Percentiles rank a stretch among this genome's conserved stretches.
Evolutionary conservation across 2,329 filamentous ascomycete genomes (phyloP).

Genomic region (Pyrenophora tritici-repentis): DNA sequence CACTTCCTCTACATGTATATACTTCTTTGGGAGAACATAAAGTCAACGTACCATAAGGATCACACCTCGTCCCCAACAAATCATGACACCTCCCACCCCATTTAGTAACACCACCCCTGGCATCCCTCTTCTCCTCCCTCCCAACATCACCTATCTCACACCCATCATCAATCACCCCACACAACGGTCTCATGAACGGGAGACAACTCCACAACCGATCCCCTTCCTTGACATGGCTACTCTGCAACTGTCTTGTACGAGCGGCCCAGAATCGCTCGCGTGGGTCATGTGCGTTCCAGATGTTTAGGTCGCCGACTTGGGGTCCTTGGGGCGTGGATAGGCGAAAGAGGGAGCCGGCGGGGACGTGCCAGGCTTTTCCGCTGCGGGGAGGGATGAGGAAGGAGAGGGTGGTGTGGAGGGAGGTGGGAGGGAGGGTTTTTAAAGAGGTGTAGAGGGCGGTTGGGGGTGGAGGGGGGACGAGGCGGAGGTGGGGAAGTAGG

Average conservation of each 20-base stretch:
- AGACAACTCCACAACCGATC: slow-evolving; percentile 79
- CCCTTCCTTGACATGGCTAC: slow-evolving; percentile 71
- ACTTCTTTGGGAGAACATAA: neutral
- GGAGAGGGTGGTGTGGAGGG: slow-evolving; percentile 8
- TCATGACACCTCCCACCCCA: slow-evolving; percentile 75
- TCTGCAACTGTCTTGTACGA: slow-evolving; percentile 77
- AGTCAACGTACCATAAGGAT: slow-evolving; percentile 66
- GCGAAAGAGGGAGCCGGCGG: slow-evolving; percentile 69
- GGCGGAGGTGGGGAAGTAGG: slow-evolving; percentile 44
- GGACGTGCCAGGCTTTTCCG: slow-evolving; percentile 73
- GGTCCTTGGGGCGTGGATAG: slow-evolving; percentile 77
- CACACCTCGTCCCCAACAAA: slow-evolving; percentile 79
- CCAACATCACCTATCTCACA: slow-evolving; percentile 52
- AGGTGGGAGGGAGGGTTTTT: slow-evolving; percentile 10
- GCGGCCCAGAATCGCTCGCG: slow-evolving; percentile 83
- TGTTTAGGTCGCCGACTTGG: slow-evolving; percentile 80
- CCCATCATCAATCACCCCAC: slow-evolving; percentile 69
- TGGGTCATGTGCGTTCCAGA: slow-evolving; percentile 78
- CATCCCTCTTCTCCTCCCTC: slow-evolving; percentile 51
- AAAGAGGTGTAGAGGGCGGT: slow-evolving; percentile 36
- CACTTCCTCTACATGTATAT: too few species aligned
- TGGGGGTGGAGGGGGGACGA: slow-evolving; percentile 39
- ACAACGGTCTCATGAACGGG: slow-evolving; percentile 75
- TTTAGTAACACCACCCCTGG: slow-evolving; percentile 54
- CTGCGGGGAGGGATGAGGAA: slow-evolving; percentile 71